Conservation (phyloP, 1,284 basidiomycete genomes). For the Sanghuangporus weigelae region DNA sequence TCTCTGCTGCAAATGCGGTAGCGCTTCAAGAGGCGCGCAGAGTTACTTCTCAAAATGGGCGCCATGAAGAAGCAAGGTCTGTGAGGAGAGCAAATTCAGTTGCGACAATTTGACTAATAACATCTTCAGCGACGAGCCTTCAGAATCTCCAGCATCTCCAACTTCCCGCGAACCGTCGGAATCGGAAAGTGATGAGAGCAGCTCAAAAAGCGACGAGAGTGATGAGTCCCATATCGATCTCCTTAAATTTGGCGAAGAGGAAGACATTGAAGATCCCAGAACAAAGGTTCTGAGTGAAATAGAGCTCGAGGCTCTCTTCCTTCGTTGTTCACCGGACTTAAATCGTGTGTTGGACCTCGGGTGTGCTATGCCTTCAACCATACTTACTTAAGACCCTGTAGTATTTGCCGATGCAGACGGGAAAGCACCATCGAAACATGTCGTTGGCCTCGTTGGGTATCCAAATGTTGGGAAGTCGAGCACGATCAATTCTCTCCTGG, state of each 20-base stretch:
- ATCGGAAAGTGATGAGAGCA: slow-evolving; percentile 16
- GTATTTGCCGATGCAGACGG: slow-evolving; percentile 66
- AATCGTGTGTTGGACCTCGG: slow-evolving; percentile 41
- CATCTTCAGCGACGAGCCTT: slow-evolving; percentile 20
- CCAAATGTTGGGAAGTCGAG: slow-evolving; percentile 98
- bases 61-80: slow-evolving; percentile 19
- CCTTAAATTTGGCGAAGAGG: slow-evolving; percentile 43
- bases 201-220: background rate
- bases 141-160: background rate
- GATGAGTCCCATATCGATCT: slow-evolving; percentile 32
- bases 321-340: slow-evolving; percentile 72
- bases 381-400: slow-evolving; percentile 26
- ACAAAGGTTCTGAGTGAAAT: slow-evolving; percentile 81
- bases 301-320: slow-evolving; percentile 88
- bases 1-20: slow-evolving; percentile 89
- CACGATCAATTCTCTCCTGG: slow-evolving; percentile 93
- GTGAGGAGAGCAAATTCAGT: slow-evolving; percentile 9
- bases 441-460: slow-evolving; percentile 96
- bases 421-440: slow-evolving; percentile 61
- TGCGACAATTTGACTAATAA: slow-evolving; percentile 28
- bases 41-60: slow-evolving; percentile 39
- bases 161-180: slow-evolving; percentile 13
- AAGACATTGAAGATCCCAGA: slow-evolving; percentile 52
- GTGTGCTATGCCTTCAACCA: background rate
- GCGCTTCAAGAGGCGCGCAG: slow-evolving; percentile 74